These are phyloP conservation scores for Penicillium sclerotigenum DNA, from an alignment of 2,329 filamentous ascomycete genomes.

Conservation along the genomic window DNA sequence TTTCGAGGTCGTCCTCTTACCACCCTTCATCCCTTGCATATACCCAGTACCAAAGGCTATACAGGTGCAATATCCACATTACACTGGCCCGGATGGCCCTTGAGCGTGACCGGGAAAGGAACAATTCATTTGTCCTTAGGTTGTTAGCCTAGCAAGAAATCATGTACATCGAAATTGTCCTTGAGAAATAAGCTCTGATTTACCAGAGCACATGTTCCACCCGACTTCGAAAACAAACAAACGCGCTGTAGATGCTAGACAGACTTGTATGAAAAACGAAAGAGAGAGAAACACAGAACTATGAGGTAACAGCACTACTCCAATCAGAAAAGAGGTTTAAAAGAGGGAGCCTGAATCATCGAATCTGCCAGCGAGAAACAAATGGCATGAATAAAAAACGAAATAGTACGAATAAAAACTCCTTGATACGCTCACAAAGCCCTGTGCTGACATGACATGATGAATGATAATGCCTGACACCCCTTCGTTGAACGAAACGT, in stretches of 20 bases:
- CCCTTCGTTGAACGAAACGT: background rate
- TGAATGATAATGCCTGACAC: slow-evolving; percentile 6
- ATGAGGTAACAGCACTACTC: background rate
- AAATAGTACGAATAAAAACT: slow-evolving; percentile 11
- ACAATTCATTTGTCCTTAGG: background rate
- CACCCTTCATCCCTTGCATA: background rate
- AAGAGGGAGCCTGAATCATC: background rate
- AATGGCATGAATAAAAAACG: slow-evolving; percentile 2
- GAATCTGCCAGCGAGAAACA: background rate
- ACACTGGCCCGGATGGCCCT: background rate
- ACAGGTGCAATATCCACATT: background rate
- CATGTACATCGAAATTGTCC: background rate
- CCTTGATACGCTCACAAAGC: slow-evolving; percentile 8
- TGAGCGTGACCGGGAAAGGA: background rate
- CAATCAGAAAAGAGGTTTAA: background rate
- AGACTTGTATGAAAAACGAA: background rate
- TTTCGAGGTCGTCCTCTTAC: background rate
- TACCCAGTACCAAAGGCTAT: background rate
- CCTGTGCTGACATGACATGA: slow-evolving; percentile 9
- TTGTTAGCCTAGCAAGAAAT: background rate
- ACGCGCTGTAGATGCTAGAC: background rate
- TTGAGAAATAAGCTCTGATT: background rate
- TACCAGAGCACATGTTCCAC: background rate
- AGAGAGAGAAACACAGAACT: background rate
- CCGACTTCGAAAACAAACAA: background rate